These are phyloP conservation scores for Aquilaria yunnanensis DNA, from an alignment of 345 rosid species.

Conservation along the genomic window DNA sequence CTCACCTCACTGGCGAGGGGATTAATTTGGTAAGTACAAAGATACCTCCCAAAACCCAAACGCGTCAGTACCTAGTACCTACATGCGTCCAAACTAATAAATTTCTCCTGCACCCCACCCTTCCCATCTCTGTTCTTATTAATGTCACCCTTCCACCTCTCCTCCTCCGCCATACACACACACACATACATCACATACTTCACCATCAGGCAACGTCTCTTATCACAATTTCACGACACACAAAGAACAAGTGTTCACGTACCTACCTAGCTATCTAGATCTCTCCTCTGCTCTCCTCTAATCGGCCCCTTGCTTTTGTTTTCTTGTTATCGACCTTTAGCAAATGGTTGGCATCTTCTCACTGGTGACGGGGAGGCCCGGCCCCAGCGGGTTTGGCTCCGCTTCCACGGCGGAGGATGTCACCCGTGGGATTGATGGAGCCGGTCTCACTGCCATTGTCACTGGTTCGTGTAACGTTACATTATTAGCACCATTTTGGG, in stretches of 20 bases:
- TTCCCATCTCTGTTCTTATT: background rate
- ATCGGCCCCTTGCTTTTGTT: background rate
- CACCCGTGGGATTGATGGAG: slow-evolving; percentile 58
- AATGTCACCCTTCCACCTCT: background rate
- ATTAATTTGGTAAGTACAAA: background rate
- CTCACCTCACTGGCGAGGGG: slow-evolving; percentile 1
- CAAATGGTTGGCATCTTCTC: slow-evolving; percentile 42
- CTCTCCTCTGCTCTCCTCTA: background rate
- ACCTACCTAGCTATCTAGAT: too few species aligned
- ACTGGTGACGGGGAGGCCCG: slow-evolving; percentile 57
- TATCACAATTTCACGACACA: too few species aligned
- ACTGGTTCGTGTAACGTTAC: slow-evolving; percentile 39
- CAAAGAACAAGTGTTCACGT: background rate
- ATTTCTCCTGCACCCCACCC: background rate
- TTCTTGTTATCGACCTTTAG: background rate
- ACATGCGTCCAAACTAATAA: slow-evolving; percentile 10
- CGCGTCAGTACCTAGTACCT: slow-evolving; percentile 3
- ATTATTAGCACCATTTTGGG: background rate
- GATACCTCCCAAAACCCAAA: background rate
- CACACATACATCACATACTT: background rate
- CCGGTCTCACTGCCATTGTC: slow-evolving; percentile 58
- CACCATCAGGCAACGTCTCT: background rate
- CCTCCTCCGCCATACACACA: background rate
- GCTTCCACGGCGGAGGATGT: slow-evolving; percentile 82
- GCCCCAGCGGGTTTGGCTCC: slow-evolving; percentile 90